Evolutionary conservation across 1,139 yeast genomes (phyloP), one percentile per base, ranked within the genome.

Genomic region (Debaryomyces subglobosus): DNA sequence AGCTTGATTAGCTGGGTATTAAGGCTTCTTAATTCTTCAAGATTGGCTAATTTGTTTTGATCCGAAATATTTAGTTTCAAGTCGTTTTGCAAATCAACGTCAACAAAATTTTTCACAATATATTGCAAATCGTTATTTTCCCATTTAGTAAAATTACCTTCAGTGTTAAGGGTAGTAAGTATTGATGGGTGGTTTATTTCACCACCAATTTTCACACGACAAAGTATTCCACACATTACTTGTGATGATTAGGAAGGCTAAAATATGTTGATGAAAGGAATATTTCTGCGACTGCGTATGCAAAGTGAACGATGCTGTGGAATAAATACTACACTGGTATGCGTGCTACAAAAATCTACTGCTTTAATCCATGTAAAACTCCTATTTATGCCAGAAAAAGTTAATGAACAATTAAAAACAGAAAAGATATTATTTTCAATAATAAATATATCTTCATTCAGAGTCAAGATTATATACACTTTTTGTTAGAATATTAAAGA

Each of bases 171-270:
- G 9, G 34, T 20, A 9, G 39, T 13, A 8, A 40, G 15, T 12
- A 35, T 9, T 2, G 35, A 20, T 18, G 45, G 45, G 13, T 41
- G 45, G 12, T 18, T 18, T 12, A 21, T 12, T 12, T 27, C 24
- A 12, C 25, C 35, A 20, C 48, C 33, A 6, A 30, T 24, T 15
- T 49, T 51, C 27, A 57, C 46, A 10, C 51, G 46, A 34, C 58
- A 55, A 25, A 59, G 53, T 32, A 62, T 62, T 39, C 67, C 67
- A 59, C 67, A 62, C 67, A 62, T 60, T 10, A 24, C 23, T 20
- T 12, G 21, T 32, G 12, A 16, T 24, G 12, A 35, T 20, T 34
- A 16, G 8, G 9, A 33, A 39, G 13, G 12, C 15, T 21, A 18
- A 16, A 32, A 12, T 7, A 27, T 32, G 6, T 25, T 13, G 21